Conservation (phyloP, 2,329 filamentous ascomycete genomes). For the Neofusicoccum laricinum region DNA sequence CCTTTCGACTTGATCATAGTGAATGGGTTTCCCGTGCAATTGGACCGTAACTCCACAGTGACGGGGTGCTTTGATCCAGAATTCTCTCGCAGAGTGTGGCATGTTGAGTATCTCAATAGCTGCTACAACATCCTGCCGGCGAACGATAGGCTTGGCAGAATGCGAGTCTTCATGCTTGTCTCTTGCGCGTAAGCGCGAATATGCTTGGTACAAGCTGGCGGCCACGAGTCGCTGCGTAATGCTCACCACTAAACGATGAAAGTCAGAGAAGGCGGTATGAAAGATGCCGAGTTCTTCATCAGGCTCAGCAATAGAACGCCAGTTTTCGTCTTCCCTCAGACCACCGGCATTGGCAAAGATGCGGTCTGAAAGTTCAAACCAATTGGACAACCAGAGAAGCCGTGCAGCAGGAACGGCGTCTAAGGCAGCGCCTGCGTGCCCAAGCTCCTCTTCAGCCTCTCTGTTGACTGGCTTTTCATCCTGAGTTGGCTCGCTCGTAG, state of each 20-base stretch:
- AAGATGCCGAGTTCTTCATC: constrained; percentile 65
- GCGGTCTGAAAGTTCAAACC: constrained; percentile 30
- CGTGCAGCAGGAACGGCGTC: constrained; percentile 31
- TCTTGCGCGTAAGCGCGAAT: constrained; percentile 61
- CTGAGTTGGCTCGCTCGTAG: neutral
- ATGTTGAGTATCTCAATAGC: constrained; percentile 56
- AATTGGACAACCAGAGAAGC: constrained; percentile 27
- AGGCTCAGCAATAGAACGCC: constrained; percentile 56
- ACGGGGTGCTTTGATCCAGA: constrained; percentile 53
- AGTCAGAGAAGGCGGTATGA: constrained; percentile 72
- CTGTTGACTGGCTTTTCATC: neutral
- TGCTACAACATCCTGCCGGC: constrained; percentile 50
- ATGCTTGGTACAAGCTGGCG: constrained; percentile 66
- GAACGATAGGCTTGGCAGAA: constrained; percentile 33
- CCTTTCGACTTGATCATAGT: constrained; percentile 44
- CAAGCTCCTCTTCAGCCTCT: neutral
- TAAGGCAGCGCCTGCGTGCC: constrained; percentile 19
- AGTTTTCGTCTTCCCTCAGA: constrained; percentile 61
- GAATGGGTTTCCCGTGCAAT: constrained; percentile 24
- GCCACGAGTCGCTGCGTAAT: constrained; percentile 70
- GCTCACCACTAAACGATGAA: constrained; percentile 65
- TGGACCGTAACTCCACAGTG: constrained; percentile 52
- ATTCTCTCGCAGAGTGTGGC: constrained; percentile 43
- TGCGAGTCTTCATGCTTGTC: constrained; percentile 28
- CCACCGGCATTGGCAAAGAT: constrained; percentile 45